These are phyloP conservation scores for Purshia tridentata DNA, from an alignment of 306 rosid species.

Conservation along the genomic window DNA sequence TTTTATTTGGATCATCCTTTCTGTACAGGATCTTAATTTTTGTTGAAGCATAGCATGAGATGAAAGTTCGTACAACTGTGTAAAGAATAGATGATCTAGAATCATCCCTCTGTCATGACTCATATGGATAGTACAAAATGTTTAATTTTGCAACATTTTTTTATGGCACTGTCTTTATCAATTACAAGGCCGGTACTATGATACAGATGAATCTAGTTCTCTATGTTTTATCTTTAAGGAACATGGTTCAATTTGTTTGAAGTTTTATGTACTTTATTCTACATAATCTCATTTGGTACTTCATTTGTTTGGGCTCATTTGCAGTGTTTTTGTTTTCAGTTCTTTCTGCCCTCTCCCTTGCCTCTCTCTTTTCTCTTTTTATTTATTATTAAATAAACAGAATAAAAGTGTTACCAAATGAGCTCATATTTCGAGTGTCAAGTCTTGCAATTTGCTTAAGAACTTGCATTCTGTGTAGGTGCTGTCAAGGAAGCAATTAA, in stretches of 20 bases:
- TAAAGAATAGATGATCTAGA: too few relatives aligned
- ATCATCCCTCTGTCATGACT: too few relatives aligned
- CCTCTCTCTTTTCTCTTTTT: neutral
- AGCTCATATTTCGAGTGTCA: constrained; percentile 2
- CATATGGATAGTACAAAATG: too few relatives aligned
- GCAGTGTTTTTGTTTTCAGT: neutral
- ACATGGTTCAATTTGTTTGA: constrained; percentile 7
- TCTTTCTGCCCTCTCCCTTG: neutral
- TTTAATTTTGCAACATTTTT: too few relatives aligned
- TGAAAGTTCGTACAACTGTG: too few relatives aligned
- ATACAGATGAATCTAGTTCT: neutral
- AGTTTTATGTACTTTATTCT: constrained; percentile 4
- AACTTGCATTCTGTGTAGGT: constrained; percentile 48
- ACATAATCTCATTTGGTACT: neutral
- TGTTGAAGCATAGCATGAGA: too few relatives aligned
- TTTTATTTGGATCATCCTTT: neutral
- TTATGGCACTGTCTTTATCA: too few relatives aligned
- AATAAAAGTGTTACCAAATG: neutral
- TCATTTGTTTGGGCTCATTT: neutral
- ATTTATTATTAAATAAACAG: neutral
- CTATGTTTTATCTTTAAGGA: neutral
- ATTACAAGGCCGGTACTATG: neutral
- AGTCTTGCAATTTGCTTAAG: constrained; percentile 21
- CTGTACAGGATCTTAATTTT: too few relatives aligned
- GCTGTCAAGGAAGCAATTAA: constrained; percentile 93